A percentile compares a stretch with the other conserved stretches of the same genome.
Evolutionary conservation across 2,329 filamentous ascomycete genomes (phyloP).

Genomic region (Onygenales sp.): DNA sequence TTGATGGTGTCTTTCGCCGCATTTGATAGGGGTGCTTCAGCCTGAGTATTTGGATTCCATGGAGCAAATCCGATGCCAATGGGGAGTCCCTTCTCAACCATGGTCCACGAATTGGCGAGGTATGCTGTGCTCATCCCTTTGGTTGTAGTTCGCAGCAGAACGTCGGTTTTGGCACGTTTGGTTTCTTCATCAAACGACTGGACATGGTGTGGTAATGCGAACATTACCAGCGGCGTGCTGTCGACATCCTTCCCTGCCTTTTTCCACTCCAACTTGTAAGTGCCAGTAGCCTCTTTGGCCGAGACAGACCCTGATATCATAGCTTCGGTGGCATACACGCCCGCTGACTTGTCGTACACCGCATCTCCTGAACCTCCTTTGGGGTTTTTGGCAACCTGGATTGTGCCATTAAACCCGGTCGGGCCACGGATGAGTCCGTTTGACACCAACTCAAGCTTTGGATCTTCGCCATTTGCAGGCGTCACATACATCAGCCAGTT

Average conservation of each 20-base stretch:
- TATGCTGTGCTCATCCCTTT: slow-evolving; percentile 74
- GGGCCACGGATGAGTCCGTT: slow-evolving; percentile 57
- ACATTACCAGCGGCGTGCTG: slow-evolving; percentile 62
- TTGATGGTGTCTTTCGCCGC: slow-evolving; percentile 52
- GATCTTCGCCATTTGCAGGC: slow-evolving; percentile 46
- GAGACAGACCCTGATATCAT: slow-evolving; percentile 51
- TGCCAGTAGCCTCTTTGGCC: slow-evolving; percentile 50
- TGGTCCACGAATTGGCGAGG: slow-evolving; percentile 63
- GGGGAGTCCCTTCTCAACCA: slow-evolving; percentile 66
- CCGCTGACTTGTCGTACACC: slow-evolving; percentile 65
- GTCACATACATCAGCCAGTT: slow-evolving; percentile 76
- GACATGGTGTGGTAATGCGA: slow-evolving; percentile 77
- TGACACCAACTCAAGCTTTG: slow-evolving; percentile 60
- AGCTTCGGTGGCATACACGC: slow-evolving; percentile 60
- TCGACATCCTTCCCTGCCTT: slow-evolving; percentile 55
- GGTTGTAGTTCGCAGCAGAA: slow-evolving; percentile 68
- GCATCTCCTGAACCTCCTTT: slow-evolving; percentile 48
- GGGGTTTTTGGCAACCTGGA: slow-evolving; percentile 77
- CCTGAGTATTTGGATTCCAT: slow-evolving; percentile 51
- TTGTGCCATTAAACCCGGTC: slow-evolving; percentile 60
- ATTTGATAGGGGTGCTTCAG: slow-evolving; percentile 28
- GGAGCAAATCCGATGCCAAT: slow-evolving; percentile 67
- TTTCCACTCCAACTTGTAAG: slow-evolving; percentile 64
- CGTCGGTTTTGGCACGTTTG: slow-evolving; percentile 37
- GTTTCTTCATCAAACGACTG: slow-evolving; percentile 59